Evolutionary conservation across 2,329 filamentous ascomycete species (phyloP), one percentile per base, ranked within the genome.

Genomic region (Ophiocordyceps camponoti-floridani): DNA sequence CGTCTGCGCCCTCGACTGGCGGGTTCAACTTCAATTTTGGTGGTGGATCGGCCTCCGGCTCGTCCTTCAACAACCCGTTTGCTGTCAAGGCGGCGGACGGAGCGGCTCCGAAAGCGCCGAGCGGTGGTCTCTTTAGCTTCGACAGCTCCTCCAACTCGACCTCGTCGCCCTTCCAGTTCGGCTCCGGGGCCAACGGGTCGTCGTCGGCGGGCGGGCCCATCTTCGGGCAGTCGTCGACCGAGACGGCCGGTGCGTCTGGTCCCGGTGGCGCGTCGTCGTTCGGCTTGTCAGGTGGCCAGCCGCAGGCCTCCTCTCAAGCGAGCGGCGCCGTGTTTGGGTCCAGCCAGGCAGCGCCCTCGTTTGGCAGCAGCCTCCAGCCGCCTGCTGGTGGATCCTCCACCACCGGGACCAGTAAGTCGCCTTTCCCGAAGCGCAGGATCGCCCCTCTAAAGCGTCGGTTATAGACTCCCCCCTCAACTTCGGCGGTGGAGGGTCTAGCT

Each of bases 401-500:
- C 55, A 65, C 64, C 49, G 64, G 64, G 58, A 67, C 64, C 51
- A 66, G 63, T 66, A 65, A 65, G 63, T 65, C 60, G 57, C 55
- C 58, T 56, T 61, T 62, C 58, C 56, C 58, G 52, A 46, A 54
- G 47, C 58, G 62, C 60, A 64, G 63, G 58, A 65, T 65, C 51
- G 58, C 58, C 54, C 62, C 62, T 58, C 62, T 66, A 66, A 66
- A 66, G 63, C 62, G 63, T 57, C 62, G 62, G 58, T 52, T 58
- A 51, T 63, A 72, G 69, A 73, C 63, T 70, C 70, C 58, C 69
- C 70, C 49, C 69, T 72, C 51, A 70, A 67, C 54, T 66, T 76
- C 56, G 72, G 70, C 51, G 72, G 70, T 50, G 72, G 71, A 53
- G 72, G 72, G 51, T 77, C 73, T 48, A 77, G 73, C 58, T 61